Evolutionary conservation across 1,284 basidiomycete species (phyloP).

Genomic region (Agaricales sp.): DNA sequence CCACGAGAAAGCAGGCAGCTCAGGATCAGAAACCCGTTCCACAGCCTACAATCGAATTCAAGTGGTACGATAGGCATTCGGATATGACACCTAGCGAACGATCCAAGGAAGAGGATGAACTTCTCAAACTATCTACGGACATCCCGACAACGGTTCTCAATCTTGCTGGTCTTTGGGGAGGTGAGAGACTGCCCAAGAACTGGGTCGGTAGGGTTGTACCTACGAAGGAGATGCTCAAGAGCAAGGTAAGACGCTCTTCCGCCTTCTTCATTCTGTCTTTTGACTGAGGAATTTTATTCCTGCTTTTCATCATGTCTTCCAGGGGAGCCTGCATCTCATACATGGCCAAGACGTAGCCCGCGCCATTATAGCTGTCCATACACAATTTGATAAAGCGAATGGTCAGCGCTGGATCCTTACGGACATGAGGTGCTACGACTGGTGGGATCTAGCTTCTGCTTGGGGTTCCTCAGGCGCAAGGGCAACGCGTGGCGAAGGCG

Average conservation of each 20-base stretch:
- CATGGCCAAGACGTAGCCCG: slow-evolving; percentile 49
- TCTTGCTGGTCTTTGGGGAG: slow-evolving; percentile 57
- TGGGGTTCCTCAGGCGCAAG: slow-evolving; percentile 26
- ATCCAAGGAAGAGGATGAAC: slow-evolving; percentile 41
- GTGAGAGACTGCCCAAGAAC: slow-evolving; percentile 32
- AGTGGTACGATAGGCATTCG: slow-evolving; percentile 31
- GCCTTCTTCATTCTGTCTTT: background rate
- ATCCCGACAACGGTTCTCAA: slow-evolving; percentile 45
- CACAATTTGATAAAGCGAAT: slow-evolving; percentile 26
- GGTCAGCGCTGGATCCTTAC: slow-evolving; percentile 49
- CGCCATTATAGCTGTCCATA: slow-evolving; percentile 43
- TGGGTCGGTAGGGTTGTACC: slow-evolving; percentile 43
- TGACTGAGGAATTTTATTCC: slow-evolving; percentile 5
- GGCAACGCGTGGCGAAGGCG: background rate
- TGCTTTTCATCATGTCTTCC: slow-evolving; percentile 1
- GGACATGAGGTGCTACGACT: slow-evolving; percentile 52
- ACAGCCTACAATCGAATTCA: slow-evolving; percentile 9
- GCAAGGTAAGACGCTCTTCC: slow-evolving; percentile 28
- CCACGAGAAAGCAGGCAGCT: background rate
- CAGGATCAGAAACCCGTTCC: background rate
- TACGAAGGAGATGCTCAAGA: slow-evolving; percentile 39
- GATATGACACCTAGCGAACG: slow-evolving; percentile 17
- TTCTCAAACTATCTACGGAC: slow-evolving; percentile 33
- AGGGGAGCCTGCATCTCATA: slow-evolving; percentile 51
- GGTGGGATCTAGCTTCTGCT: slow-evolving; percentile 55